phyloP scores from a whole-genome alignment of 495 filamentous ascomycete species.

The Penicillium mononematosum region DNA sequence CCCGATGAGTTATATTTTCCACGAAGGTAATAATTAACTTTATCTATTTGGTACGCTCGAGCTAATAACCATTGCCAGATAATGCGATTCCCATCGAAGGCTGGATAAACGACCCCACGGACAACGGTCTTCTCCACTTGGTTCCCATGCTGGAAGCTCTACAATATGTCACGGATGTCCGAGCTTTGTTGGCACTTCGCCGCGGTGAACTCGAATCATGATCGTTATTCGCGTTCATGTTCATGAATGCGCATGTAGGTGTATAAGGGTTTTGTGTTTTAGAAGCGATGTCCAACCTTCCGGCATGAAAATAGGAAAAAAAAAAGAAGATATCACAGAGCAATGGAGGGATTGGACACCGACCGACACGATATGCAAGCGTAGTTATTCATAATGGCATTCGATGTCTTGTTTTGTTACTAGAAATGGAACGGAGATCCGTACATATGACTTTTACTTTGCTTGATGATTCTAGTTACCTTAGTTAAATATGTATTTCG shows the following conservation, averaged over 20 bases:
- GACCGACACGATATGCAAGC: slow-evolving; percentile 7
- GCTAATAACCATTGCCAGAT: slow-evolving; percentile 24
- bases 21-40: slow-evolving; percentile 67
- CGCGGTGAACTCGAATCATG: slow-evolving; percentile 69
- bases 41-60: slow-evolving; percentile 5
- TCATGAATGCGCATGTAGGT: slow-evolving; percentile 21
- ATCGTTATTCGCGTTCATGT: slow-evolving; percentile 14
- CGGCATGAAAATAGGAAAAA: slow-evolving; percentile 13
- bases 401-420: background rate
- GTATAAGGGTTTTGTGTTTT: slow-evolving; percentile 24
- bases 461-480: background rate
- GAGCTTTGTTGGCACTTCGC: slow-evolving; percentile 81
- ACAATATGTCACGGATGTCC: slow-evolving; percentile 93
- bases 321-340: slow-evolving; percentile 1
- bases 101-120: slow-evolving; percentile 49
- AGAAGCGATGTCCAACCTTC: slow-evolving; percentile 19
- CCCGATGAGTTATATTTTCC: slow-evolving; percentile 97
- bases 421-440: slow-evolving; percentile 7
- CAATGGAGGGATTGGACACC: background rate
- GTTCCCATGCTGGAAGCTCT: slow-evolving; percentile 92
- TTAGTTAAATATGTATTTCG: background rate
- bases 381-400: slow-evolving; percentile 14
- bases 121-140: slow-evolving; percentile 89
- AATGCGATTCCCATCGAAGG: slow-evolving; percentile 40
- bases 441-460: slow-evolving; percentile 6